phyloP scores from a whole-genome alignment of 169 alveolate genomes.

The Theileria orientalis region DNA sequence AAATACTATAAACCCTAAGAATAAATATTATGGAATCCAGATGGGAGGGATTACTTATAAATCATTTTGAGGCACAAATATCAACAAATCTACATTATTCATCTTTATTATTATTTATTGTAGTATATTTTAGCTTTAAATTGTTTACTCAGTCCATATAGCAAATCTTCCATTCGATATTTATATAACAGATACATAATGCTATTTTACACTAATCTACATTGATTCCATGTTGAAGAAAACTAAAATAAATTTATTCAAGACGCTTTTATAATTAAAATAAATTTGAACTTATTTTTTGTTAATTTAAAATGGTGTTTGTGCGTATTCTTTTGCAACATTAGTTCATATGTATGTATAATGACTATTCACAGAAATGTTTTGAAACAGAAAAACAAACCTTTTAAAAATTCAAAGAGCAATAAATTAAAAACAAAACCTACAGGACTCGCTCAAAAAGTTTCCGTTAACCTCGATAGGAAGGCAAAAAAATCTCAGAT shows the following conservation, averaged over 20 bases:
- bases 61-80: background rate
- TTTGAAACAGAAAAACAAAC: conserved; percentile 60
- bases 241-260: too few relatives aligned
- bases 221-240: too few relatives aligned
- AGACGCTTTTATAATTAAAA: background rate
- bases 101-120: background rate
- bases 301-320: background rate
- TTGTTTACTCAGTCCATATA: background rate
- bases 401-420: conserved; percentile 54
- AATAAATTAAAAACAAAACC: conserved; percentile 22
- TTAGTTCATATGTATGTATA: background rate
- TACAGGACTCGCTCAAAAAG: background rate
- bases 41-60: background rate
- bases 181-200: too few relatives aligned
- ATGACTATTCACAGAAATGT: conserved; percentile 62
- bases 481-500: conserved; percentile 53
- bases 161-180: conserved; percentile 4
- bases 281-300: too few relatives aligned
- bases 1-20: background rate
- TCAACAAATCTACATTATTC: background rate
- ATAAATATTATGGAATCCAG: background rate
- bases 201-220: too few relatives aligned
- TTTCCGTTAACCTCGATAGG: conserved; percentile 27
- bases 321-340: background rate
- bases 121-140: background rate